Percentiles rank a stretch among this genome's conserved stretches.
phyloP scores from a whole-genome alignment of 768 basidiomycete genomes.

The Ephemerocybe angulata region DNA sequence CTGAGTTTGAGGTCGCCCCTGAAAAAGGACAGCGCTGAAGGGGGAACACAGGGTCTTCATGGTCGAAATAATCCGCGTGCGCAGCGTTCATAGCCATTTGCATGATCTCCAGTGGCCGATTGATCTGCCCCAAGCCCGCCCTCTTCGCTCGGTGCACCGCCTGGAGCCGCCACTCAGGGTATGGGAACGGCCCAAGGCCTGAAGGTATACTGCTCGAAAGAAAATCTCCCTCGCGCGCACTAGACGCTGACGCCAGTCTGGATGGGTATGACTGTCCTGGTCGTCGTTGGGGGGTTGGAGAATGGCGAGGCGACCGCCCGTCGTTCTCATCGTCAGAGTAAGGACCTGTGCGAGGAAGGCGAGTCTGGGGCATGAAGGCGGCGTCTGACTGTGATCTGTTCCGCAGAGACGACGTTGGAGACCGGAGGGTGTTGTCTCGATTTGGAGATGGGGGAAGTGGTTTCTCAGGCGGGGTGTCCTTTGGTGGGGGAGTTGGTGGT shows the following conservation, averaged over 20 bases:
- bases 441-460: slow-evolving; percentile 1
- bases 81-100: slow-evolving; percentile 24
- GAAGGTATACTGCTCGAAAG: slow-evolving; percentile 10
- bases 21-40: neutral
- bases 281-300: neutral
- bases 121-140: slow-evolving; percentile 57
- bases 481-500: neutral
- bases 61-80: slow-evolving; percentile 1
- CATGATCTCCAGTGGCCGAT: slow-evolving; percentile 49
- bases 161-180: slow-evolving; percentile 64
- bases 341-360: slow-evolving; percentile 2
- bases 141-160: slow-evolving; percentile 48
- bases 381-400: neutral
- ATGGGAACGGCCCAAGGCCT: slow-evolving; percentile 43
- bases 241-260: slow-evolving; percentile 12
- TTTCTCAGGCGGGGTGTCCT: neutral
- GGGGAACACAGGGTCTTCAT: slow-evolving; percentile 11
- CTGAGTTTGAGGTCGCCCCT: too few relatives aligned
- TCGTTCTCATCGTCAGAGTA: slow-evolving; percentile 5
- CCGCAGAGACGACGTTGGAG: neutral
- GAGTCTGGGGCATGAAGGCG: neutral
- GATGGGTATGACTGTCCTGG: slow-evolving; percentile 13
- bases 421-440: neutral
- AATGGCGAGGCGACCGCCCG: neutral
- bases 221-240: slow-evolving; percentile 6